These are phyloP conservation scores for Inga laurina DNA, from an alignment of 306 rosid genomes.

Conservation along the genomic window DNA sequence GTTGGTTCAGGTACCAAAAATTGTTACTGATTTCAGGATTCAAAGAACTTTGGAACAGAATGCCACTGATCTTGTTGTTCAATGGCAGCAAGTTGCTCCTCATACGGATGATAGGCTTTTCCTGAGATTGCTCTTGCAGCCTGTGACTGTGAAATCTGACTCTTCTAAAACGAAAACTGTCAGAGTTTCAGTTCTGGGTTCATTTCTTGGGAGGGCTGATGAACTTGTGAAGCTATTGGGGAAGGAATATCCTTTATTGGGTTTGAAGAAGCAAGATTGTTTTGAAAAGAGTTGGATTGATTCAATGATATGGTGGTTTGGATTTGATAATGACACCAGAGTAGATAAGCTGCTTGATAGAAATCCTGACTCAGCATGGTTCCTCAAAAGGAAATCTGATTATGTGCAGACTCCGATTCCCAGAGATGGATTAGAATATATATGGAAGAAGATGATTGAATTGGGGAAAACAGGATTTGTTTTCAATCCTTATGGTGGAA, in stretches of 20 bases:
- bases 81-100: constrained; percentile 54
- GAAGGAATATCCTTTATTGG: constrained; percentile 42
- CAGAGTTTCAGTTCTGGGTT: constrained; percentile 33
- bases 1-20: constrained; percentile 37
- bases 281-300: constrained; percentile 42
- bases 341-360: constrained; percentile 35
- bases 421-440: constrained; percentile 28
- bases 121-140: constrained; percentile 44
- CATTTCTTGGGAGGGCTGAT: constrained; percentile 40
- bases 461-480: constrained; percentile 40
- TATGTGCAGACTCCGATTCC: constrained; percentile 43
- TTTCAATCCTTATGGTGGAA: constrained; percentile 54
- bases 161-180: constrained; percentile 1
- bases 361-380: constrained; percentile 28
- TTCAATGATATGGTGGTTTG: constrained; percentile 43
- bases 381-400: constrained; percentile 46
- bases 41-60: constrained; percentile 34
- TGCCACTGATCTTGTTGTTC: constrained; percentile 44
- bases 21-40: constrained; percentile 32
- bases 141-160: constrained; percentile 10
- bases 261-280: constrained; percentile 34
- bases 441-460: constrained; percentile 43
- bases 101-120: constrained; percentile 36
- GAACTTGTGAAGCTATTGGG: constrained; percentile 30
- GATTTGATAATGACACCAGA: constrained; percentile 19